Base-by-base conservation (phyloP, 345 rosid species). In the Populus ilicifolia region DNA sequence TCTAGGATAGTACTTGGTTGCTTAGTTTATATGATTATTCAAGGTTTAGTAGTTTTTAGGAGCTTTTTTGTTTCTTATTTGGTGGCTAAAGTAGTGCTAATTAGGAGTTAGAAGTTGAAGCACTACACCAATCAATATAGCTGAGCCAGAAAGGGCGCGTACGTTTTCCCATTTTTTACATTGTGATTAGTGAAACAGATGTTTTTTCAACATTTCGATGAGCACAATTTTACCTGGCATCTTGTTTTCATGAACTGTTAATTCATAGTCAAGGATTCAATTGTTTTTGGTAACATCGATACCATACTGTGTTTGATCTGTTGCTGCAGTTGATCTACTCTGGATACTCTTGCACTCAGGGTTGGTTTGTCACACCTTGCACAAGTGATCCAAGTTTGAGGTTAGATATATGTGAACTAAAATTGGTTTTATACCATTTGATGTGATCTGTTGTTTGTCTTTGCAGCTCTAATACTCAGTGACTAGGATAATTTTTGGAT, bases 331-430 rank as follows among this genome's bases (percentile, higher is more conserved):
- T 96, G 75, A 92, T 96, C 72, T 96, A 96, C 85, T 96, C 98
- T 14, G 85, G 97, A 74, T 96, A 93, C 82, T 90, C 86, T 81
- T 96, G 99, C 87, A 84, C 89, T 74, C 99, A 96, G 83, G 99
- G 99, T 79, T 94, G 98, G 99, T 96, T 96, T 75, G 87, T 94
- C 83, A 92, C 98, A 4, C 98, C 97, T 80, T 96, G 95, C 85
- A 92, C 75, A 21, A 90, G 89, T 62, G 90, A 89, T 85, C 99
- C 99, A 23, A 79, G 92, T 77, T 87, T 94, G 84, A 93, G 98
- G 98, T 96, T 77, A 81, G 90, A 79, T 68, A 73, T 69, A 48
- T 66, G 30, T n/a, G 7, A 59, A 61, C 38, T 61, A 20, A 25
- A 17, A 48, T 33, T 56, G n/a, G 46, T 70, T 66, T 72, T 72